Percentiles rank a stretch among this genome's conserved stretches.
Evolutionary conservation across 352 stramenopile species (phyloP).

Genomic region (Phytophthora podocarpi): DNA sequence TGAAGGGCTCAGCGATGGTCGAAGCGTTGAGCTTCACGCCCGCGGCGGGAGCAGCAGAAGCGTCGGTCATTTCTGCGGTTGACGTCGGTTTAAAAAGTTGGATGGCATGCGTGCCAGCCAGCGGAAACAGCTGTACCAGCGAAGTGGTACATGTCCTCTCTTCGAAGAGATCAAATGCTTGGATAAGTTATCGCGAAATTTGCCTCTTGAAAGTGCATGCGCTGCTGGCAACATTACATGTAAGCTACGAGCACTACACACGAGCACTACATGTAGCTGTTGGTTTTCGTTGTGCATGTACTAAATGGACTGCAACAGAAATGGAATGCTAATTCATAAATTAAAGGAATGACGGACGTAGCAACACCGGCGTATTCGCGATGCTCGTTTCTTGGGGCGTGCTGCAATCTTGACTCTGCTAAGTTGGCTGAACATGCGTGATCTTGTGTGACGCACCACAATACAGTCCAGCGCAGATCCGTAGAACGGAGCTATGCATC

Average conservation of each 20-base stretch:
- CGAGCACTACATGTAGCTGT: too few relatives aligned
- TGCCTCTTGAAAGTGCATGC: too few relatives aligned
- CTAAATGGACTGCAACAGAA: too few relatives aligned
- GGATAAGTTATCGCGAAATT: too few relatives aligned
- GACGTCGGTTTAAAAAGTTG: not conserved
- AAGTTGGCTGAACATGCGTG: too few relatives aligned
- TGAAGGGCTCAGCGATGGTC: slow-evolving; percentile 89
- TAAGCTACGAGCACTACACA: too few relatives aligned
- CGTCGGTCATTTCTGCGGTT: slow-evolving; percentile 21
- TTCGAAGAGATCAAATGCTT: too few relatives aligned
- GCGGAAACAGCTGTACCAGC: slow-evolving; percentile 7
- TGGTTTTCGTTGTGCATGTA: too few relatives aligned
- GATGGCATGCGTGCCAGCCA: slow-evolving; percentile 19
- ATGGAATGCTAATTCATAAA: slow-evolving; percentile 7
- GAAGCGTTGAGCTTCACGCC: slow-evolving; percentile 77
- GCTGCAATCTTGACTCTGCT: not conserved
- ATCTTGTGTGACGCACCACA: not conserved
- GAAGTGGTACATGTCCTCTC: slow-evolving; percentile 3
- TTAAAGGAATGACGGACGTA: not conserved
- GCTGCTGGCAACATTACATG: not conserved
- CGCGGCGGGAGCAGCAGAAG: not conserved
- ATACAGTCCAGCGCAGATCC: not conserved
- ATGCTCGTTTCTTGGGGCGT: not conserved
- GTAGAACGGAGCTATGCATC: not conserved
- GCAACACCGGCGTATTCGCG: not conserved